Percentiles rank a stretch among this genome's conserved stretches.
Conservation (phyloP, 345 rosid species). For the Moringa oleifera region DNA sequence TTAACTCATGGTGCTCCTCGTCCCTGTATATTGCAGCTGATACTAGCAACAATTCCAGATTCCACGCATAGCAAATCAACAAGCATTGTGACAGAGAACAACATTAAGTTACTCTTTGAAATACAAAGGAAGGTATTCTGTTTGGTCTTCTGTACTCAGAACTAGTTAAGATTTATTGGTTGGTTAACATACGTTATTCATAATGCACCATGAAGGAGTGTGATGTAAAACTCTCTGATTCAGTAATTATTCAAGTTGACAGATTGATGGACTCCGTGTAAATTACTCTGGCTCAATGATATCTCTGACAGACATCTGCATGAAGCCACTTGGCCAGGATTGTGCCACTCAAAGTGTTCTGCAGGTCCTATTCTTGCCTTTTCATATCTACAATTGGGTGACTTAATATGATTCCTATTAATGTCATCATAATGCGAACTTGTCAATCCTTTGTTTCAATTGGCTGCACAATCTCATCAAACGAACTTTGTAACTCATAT, state of each 20-base stretch:
- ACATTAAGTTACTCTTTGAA: constrained; percentile 85
- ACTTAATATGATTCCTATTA: background rate
- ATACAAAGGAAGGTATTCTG: constrained; percentile 81
- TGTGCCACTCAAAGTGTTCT: constrained; percentile 94
- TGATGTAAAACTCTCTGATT: background rate
- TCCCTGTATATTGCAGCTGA: constrained; percentile 49
- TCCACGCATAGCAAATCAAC: constrained; percentile 41
- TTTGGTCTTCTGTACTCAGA: background rate
- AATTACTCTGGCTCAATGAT: constrained; percentile 77
- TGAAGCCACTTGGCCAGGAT: constrained; percentile 93
- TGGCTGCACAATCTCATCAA: background rate
- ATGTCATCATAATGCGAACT: background rate
- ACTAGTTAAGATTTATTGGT: background rate
- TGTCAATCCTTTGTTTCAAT: background rate
- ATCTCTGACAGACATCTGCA: constrained; percentile 84
- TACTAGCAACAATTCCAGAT: constrained; percentile 71
- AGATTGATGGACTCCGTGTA: constrained; percentile 83
- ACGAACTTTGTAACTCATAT: background rate
- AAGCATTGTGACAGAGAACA: constrained; percentile 75
- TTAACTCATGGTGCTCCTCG: constrained; percentile 24
- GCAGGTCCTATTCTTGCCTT: constrained; percentile 49
- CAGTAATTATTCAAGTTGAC: constrained; percentile 19
- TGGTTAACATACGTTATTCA: background rate
- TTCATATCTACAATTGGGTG: constrained; percentile 5
- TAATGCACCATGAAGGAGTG: background rate